These are phyloP conservation scores for Diaporthe ampelina DNA, from an alignment of 2,329 filamentous ascomycete species.

Conservation along the genomic window DNA sequence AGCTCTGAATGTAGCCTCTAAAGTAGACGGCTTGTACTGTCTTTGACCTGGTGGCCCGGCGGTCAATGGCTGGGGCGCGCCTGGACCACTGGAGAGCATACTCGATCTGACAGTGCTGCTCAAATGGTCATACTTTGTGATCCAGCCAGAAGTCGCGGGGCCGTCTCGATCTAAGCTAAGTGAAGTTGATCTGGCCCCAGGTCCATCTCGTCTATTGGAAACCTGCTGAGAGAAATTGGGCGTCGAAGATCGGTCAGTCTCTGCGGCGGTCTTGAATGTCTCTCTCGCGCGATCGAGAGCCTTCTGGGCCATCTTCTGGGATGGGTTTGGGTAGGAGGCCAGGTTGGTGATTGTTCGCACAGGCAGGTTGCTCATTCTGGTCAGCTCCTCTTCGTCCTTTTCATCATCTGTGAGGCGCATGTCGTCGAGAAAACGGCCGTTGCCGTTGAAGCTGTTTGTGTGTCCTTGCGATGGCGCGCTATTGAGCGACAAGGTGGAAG, in stretches of 20 bases:
- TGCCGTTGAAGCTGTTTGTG: constrained; percentile 36
- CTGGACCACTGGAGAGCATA: constrained; percentile 52
- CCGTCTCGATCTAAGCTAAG: constrained; percentile 27
- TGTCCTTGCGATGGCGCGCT: not conserved
- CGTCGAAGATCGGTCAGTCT: constrained; percentile 42
- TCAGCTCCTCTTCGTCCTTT: constrained; percentile 49
- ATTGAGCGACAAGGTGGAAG: constrained; percentile 10
- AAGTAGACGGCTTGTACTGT: constrained; percentile 60
- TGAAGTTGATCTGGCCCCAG: constrained; percentile 7
- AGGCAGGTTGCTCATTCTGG: constrained; percentile 54
- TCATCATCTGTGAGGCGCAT: constrained; percentile 35
- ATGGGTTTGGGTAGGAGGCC: constrained; percentile 69
- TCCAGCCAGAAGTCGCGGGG: constrained; percentile 29
- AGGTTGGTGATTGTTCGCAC: constrained; percentile 66
- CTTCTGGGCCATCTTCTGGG: constrained; percentile 65
- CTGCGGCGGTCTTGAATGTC: constrained; percentile 41
- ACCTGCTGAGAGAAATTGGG: constrained; percentile 40
- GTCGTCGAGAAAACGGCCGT: constrained; percentile 46
- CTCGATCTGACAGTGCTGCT: constrained; percentile 42
- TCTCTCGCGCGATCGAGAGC: constrained; percentile 51
- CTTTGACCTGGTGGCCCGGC: constrained; percentile 69
- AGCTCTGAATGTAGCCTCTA: constrained; percentile 56
- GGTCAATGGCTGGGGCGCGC: constrained; percentile 64
- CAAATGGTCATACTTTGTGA: constrained; percentile 40
- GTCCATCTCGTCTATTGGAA: not conserved